A percentile compares a stretch with the other conserved stretches of the same genome.
These are phyloP conservation scores for Aspergillus persii DNA, from an alignment of 2,329 filamentous ascomycete species.

Conservation along the genomic window DNA sequence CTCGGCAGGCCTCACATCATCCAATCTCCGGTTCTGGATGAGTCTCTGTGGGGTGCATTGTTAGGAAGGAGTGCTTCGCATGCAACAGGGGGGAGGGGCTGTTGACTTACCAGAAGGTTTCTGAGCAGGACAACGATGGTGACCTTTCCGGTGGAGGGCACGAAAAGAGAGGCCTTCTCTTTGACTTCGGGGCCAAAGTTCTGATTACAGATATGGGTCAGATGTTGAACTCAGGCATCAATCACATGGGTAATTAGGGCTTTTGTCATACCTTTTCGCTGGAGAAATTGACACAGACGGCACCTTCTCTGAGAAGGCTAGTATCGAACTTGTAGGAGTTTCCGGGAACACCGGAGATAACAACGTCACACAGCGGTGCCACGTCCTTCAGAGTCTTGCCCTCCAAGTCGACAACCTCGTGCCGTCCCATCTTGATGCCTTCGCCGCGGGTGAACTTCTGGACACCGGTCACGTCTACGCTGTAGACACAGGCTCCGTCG, in stretches of 20 bases:
- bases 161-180: slow-evolving; percentile 94
- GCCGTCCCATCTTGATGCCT: slow-evolving; percentile 79
- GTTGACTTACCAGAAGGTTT: slow-evolving; percentile 75
- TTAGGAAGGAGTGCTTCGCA: slow-evolving; percentile 14
- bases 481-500: slow-evolving; percentile 93
- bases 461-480: slow-evolving; percentile 85
- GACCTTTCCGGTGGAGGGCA: slow-evolving; percentile 95
- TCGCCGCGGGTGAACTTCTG: slow-evolving; percentile 89
- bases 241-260: not conserved
- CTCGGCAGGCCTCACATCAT: slow-evolving; percentile 40
- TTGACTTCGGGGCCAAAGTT: slow-evolving; percentile 91
- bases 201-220: slow-evolving; percentile 30
- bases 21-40: slow-evolving; percentile 43
- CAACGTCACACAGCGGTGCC: slow-evolving; percentile 83
- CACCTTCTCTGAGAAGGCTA: slow-evolving; percentile 78
- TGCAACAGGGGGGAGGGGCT: not conserved
- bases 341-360: slow-evolving; percentile 87
- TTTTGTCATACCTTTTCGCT: slow-evolving; percentile 65
- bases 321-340: slow-evolving; percentile 88
- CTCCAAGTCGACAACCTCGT: slow-evolving; percentile 81
- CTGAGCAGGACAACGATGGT: slow-evolving; percentile 89
- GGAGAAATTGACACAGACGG: slow-evolving; percentile 98
- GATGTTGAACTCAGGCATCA: not conserved
- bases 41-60: slow-evolving; percentile 30
- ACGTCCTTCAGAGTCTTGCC: slow-evolving; percentile 78